phyloP scores from a whole-genome alignment of 164 flowering plant species.

The Cinnamomum chago region DNA sequence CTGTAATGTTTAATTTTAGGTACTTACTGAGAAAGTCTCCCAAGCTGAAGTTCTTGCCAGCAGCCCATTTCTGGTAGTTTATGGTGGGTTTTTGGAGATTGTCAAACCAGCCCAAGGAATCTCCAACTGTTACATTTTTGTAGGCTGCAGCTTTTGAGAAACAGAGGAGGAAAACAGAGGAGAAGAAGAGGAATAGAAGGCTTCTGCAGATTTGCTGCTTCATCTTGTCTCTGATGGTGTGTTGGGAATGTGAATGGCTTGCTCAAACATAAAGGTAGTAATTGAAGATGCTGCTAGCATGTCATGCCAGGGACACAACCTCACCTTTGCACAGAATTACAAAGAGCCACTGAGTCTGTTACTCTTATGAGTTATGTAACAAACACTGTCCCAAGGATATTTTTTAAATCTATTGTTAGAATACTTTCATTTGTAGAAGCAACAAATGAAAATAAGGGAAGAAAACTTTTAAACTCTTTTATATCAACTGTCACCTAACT shows the following conservation, averaged over 20 bases:
- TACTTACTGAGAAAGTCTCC: constrained; percentile 93
- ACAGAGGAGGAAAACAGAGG: constrained; percentile 4
- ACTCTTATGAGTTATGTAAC: too few relatives aligned
- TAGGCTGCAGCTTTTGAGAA: constrained; percentile 41
- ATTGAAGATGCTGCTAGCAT: constrained; percentile 1
- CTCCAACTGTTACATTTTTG: constrained; percentile 92
- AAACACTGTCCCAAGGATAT: too few relatives aligned
- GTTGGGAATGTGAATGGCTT: background rate
- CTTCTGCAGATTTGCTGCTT: constrained; percentile 5
- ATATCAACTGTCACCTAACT: too few relatives aligned
- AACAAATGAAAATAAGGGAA: too few relatives aligned
- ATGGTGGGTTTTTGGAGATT: constrained; percentile 39
- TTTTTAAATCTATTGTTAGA: too few relatives aligned
- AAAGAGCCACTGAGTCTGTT: too few relatives aligned
- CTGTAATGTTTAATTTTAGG: background rate
- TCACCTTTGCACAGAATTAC: too few relatives aligned
- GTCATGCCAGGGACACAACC: too few relatives aligned
- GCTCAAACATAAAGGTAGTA: background rate
- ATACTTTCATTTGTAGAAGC: too few relatives aligned
- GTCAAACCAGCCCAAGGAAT: constrained; percentile 86
- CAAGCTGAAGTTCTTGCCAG: constrained; percentile 56
- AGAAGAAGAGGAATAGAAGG: background rate
- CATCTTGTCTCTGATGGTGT: constrained; percentile 4
- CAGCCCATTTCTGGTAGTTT: constrained; percentile 80
- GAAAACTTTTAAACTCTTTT: too few relatives aligned